Evolutionary conservation across 768 basidiomycete genomes (phyloP), one percentile per base, ranked within the genome.

Genomic region (Glaciozyma antarctica): DNA sequence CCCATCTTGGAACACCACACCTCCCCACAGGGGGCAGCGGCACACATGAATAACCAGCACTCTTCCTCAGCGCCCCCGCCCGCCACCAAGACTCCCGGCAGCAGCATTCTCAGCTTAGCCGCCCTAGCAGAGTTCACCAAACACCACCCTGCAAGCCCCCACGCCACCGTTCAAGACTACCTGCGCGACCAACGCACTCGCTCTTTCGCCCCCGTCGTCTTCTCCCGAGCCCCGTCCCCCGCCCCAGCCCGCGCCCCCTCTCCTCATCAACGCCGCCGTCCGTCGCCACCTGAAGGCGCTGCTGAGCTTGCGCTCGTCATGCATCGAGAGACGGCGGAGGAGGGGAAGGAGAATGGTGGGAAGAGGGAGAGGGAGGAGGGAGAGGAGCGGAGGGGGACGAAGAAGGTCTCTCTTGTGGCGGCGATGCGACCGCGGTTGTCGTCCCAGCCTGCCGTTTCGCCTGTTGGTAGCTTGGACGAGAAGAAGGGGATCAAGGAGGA

Each of bases 271-370:
- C 32, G 28, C 16, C 53, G 53, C 19, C 17, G 32, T 15, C 53
- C 28, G 17, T 30, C 22, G 17, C 32, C 32, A 16, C 22, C 32
- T 6, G 66, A 48, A 10, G 41, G 21, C n/a, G 51, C 15, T 7
- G 45, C 28, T 8, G 67, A 62, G 34, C 58, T 53, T 24, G 67
- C 67, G 15, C 63, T 68, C 43, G 67, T 68, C 10, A 52, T 68
- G 28, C 60, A 62, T 21, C 26, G 6, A 15, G 4, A n/a, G 5
- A 45, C n/a, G 28, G 30, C 22, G 19, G 2, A 3, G 17, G 28
- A 17, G 38, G 22, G 22, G 41, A 28, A 21, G 5, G 34, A n/a
- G n/a, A 24, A 16, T 45, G 57, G 22, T 2, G 43, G 12, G 28
- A 43, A 45, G 64, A n/a, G 28, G 2, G 22, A 9, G 26, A 6